A percentile compares a stretch with the other conserved stretches of the same genome.
These are phyloP conservation scores for Dorcoceras hygrometricum DNA, from an alignment of 257 asterid species.

Conservation along the genomic window DNA sequence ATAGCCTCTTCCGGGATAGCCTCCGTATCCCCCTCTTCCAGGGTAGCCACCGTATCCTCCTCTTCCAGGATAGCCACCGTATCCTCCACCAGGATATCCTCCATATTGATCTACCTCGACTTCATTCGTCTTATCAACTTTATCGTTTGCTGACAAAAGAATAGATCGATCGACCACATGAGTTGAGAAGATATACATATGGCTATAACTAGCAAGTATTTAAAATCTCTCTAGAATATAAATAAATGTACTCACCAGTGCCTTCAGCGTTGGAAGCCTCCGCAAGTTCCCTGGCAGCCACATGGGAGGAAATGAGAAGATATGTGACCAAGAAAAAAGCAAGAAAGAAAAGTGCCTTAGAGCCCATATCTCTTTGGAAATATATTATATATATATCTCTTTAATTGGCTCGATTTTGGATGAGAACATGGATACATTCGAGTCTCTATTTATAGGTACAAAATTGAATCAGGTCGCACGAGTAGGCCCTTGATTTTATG, in stretches of 20 bases:
- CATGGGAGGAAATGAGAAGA: slow-evolving; percentile 8
- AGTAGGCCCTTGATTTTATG: too few species aligned
- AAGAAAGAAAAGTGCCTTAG: slow-evolving; percentile 11
- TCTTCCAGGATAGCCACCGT: slow-evolving; percentile 19
- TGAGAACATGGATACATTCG: not conserved
- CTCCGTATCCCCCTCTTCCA: slow-evolving; percentile 16
- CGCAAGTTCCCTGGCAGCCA: slow-evolving; percentile 22
- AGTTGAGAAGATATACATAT: too few species aligned
- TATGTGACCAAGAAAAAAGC: slow-evolving; percentile 17
- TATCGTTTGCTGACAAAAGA: not conserved
- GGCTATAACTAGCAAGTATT: too few species aligned
- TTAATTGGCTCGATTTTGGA: too few species aligned
- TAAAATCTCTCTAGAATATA: too few species aligned
- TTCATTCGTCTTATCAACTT: not conserved
- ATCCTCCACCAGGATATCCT: not conserved
- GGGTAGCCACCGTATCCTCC: slow-evolving; percentile 25
- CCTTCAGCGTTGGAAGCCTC: slow-evolving; percentile 5
- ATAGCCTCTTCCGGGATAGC: too few species aligned
- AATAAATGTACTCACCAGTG: not conserved
- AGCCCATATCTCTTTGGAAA: slow-evolving; percentile 12
- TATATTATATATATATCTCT: not conserved
- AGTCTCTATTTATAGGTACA: not conserved
- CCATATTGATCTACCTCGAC: slow-evolving; percentile 19
- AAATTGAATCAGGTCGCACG: not conserved
- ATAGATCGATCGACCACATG: too few species aligned